phyloP scores from a whole-genome alignment of 495 filamentous ascomycete genomes.

The Lineolata rhizophorae region DNA sequence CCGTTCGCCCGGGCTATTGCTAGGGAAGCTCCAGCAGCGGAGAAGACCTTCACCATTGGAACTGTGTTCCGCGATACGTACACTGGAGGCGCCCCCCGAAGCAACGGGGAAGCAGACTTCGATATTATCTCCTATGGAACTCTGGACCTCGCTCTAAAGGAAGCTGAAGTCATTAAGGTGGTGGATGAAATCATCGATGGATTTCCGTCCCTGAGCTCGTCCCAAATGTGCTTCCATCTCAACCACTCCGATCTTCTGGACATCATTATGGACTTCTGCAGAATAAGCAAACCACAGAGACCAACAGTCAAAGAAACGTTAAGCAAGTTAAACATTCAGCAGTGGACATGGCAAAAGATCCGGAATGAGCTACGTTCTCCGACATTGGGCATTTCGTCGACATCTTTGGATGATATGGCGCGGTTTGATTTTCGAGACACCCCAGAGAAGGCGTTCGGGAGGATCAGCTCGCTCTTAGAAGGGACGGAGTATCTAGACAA shows the following conservation, averaged over 20 bases:
- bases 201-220: conserved; percentile 49
- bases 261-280: conserved; percentile 69
- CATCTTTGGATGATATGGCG: conserved; percentile 74
- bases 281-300: conserved; percentile 45
- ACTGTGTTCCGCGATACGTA: conserved; percentile 66
- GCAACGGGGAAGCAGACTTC: conserved; percentile 80
- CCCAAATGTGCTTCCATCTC: conserved; percentile 73
- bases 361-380: conserved; percentile 62
- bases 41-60: conserved; percentile 74
- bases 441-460: conserved; percentile 48
- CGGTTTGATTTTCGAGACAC: conserved; percentile 76
- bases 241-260: conserved; percentile 75
- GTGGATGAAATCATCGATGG: conserved; percentile 72
- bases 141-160: conserved; percentile 67
- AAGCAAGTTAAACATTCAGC: conserved; percentile 69
- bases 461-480: conserved; percentile 49
- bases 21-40: conserved; percentile 37
- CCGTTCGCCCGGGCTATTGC: conserved; percentile 77
- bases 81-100: conserved; percentile 57
- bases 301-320: conserved; percentile 59
- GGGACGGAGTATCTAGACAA: conserved; percentile 43
- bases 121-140: conserved; percentile 71
- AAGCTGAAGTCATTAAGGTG: conserved; percentile 89
- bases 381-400: conserved; percentile 61
- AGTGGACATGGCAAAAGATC: conserved; percentile 69